A percentile compares a stretch with the other conserved stretches of the same genome.
phyloP scores from a whole-genome alignment of 345 rosid species.

The Aquilaria malaccensis region DNA sequence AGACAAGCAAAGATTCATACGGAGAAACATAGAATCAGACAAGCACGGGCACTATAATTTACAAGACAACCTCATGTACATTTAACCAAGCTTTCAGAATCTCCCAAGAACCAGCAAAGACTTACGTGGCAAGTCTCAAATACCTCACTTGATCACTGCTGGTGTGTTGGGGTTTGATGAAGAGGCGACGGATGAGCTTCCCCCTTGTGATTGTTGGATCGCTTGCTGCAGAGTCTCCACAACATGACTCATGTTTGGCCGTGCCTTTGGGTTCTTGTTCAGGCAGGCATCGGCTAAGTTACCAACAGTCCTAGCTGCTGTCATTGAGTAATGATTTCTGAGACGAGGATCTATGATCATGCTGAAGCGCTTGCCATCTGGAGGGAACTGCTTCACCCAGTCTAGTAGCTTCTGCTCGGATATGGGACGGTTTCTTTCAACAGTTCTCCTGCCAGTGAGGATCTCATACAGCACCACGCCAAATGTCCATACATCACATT shows the following conservation, averaged over 20 bases:
- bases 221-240: conserved; percentile 47
- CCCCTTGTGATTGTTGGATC: conserved; percentile 38
- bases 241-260: conserved; percentile 64
- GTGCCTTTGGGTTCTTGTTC: conserved; percentile 56
- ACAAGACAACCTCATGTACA: not conserved
- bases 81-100: conserved; percentile 12
- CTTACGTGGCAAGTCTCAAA: not conserved
- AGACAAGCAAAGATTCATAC: no score
- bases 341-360: conserved; percentile 77
- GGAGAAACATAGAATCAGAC: no score
- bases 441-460: conserved; percentile 73
- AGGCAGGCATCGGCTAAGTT: conserved; percentile 79
- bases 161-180: conserved; percentile 1
- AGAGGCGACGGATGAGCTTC: conserved; percentile 17
- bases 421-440: conserved; percentile 61
- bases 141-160: conserved; percentile 14
- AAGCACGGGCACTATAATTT: no score
- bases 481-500: conserved; percentile 69
- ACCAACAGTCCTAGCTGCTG: conserved; percentile 42
- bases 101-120: conserved; percentile 10
- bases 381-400: conserved; percentile 84
- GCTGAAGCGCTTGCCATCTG: conserved; percentile 49
- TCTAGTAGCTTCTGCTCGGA: conserved; percentile 70
- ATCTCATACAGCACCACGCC: conserved; percentile 95
- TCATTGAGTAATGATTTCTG: conserved; percentile 36